A percentile compares a stretch with the other conserved stretches of the same genome.
Conservation (phyloP, 2,329 filamentous ascomycete species). For the Acrodontium crateriforme region DNA sequence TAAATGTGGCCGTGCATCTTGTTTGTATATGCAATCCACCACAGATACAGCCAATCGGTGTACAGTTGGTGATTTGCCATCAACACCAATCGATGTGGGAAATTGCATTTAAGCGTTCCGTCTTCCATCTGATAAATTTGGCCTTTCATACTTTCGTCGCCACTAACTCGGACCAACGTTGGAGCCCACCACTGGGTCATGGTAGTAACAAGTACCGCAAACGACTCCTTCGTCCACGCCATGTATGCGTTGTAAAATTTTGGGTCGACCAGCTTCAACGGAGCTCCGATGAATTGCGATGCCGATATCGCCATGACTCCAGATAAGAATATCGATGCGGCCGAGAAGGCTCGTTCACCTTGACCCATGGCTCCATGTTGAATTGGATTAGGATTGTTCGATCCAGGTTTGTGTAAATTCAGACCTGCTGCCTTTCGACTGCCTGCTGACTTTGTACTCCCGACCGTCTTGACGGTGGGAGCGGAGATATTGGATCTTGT, state of each 20-base stretch:
- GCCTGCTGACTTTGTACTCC: slow-evolving; percentile 2
- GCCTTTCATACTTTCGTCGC: slow-evolving; percentile 63
- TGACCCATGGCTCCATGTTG: slow-evolving; percentile 34
- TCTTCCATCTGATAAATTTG: slow-evolving; percentile 58
- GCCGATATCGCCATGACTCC: slow-evolving; percentile 41
- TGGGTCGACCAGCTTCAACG: slow-evolving; percentile 61
- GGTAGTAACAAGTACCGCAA: slow-evolving; percentile 62
- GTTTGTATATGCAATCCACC: slow-evolving; percentile 85
- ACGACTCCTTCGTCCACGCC: slow-evolving; percentile 72
- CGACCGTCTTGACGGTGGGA: slow-evolving; percentile 2
- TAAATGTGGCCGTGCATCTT: slow-evolving; percentile 75
- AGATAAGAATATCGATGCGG: slow-evolving; percentile 37
- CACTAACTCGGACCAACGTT: slow-evolving; percentile 68
- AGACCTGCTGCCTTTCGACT: slow-evolving; percentile 23
- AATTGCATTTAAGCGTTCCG: slow-evolving; percentile 62
- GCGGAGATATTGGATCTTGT: too few relatives aligned
- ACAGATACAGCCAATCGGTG: slow-evolving; percentile 83
- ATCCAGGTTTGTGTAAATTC: slow-evolving; percentile 27
- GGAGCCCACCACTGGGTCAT: slow-evolving; percentile 84
- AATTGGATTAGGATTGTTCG: slow-evolving; percentile 25
- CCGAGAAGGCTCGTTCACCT: slow-evolving; percentile 36
- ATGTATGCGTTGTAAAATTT: slow-evolving; percentile 78
- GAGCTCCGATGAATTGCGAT: slow-evolving; percentile 63
- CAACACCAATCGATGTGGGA: slow-evolving; percentile 68
- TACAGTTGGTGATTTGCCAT: slow-evolving; percentile 77